Conservation (phyloP, 805 yeast genomes). For the Barnettozyma californica region DNA sequence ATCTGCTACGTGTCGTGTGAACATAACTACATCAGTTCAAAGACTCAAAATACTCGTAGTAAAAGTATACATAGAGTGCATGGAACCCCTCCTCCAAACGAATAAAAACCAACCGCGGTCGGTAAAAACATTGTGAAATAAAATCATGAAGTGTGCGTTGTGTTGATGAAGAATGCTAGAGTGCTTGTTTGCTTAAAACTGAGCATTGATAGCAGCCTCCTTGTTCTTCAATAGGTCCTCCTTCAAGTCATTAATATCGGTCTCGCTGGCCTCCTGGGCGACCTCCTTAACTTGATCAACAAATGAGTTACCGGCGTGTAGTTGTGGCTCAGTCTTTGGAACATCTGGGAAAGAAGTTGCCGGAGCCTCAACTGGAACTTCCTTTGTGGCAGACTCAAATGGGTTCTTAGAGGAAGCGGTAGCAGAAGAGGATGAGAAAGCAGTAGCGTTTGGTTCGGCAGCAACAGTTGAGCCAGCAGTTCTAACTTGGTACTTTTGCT, state of each 20-base stretch:
- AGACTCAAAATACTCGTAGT: background rate
- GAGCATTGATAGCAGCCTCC: constrained; percentile 16
- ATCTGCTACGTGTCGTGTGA: background rate
- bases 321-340: constrained; percentile 15
- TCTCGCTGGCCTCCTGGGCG: constrained; percentile 7
- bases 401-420: constrained; percentile 25
- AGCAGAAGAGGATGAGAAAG: constrained; percentile 39
- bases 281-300: constrained; percentile 16
- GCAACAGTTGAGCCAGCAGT: constrained; percentile 68
- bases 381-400: constrained; percentile 20
- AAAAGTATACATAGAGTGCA: background rate
- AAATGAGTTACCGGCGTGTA: constrained; percentile 7
- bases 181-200: constrained; percentile 1
- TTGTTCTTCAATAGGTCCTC: constrained; percentile 28
- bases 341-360: constrained; percentile 8
- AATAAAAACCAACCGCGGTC: background rate
- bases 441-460: constrained; percentile 11
- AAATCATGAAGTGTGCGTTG: background rate
- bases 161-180: background rate
- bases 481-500: constrained; percentile 49
- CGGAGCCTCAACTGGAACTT: constrained; percentile 18
- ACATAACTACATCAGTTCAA: background rate
- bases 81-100: background rate
- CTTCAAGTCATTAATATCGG: constrained; percentile 29
- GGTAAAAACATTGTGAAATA: background rate